Conservation (phyloP, 2,329 filamentous ascomycete genomes). For the Sporothrix variecibatus region DNA sequence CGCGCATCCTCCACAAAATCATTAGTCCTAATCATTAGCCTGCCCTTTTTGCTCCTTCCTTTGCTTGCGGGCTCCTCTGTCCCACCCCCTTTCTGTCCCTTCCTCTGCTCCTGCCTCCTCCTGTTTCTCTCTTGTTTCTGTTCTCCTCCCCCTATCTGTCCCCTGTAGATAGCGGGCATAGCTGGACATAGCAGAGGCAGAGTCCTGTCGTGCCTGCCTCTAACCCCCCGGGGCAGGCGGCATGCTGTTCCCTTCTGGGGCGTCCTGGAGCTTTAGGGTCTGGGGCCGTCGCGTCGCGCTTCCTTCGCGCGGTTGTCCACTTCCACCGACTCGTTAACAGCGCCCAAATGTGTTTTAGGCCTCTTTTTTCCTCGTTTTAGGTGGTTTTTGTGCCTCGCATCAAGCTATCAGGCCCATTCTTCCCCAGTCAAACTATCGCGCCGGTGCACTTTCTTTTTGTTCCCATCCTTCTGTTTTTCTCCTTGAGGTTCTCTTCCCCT, state of each 20-base stretch:
- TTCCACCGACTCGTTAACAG: not conserved
- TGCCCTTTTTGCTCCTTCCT: not conserved
- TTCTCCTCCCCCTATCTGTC: not conserved
- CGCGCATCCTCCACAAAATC: conserved; percentile 10
- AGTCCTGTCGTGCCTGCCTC: not conserved
- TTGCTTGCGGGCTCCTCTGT: not conserved
- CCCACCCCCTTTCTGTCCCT: not conserved
- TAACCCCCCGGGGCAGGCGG: not conserved
- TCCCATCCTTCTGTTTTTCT: not conserved
- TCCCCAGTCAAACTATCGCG: not conserved
- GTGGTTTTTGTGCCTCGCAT: not conserved
- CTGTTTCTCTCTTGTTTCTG: conserved; percentile 4
- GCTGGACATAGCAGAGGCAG: not conserved
- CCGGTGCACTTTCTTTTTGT: not conserved
- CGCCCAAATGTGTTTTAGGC: not conserved
- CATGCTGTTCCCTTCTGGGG: not conserved
- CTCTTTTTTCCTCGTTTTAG: not conserved
- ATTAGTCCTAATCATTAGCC: conserved; percentile 10
- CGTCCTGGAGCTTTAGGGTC: not conserved
- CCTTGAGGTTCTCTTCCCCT: too few relatives aligned
- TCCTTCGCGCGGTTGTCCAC: conserved; percentile 1
- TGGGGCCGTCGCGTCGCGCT: not conserved
- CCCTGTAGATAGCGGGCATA: not conserved
- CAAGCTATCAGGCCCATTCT: too few relatives aligned
- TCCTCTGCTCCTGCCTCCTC: not conserved